Percentiles rank a stretch among this genome's conserved stretches.
Evolutionary conservation across 1,284 basidiomycete species (phyloP).

Genomic region (Ustilago cynodontis): DNA sequence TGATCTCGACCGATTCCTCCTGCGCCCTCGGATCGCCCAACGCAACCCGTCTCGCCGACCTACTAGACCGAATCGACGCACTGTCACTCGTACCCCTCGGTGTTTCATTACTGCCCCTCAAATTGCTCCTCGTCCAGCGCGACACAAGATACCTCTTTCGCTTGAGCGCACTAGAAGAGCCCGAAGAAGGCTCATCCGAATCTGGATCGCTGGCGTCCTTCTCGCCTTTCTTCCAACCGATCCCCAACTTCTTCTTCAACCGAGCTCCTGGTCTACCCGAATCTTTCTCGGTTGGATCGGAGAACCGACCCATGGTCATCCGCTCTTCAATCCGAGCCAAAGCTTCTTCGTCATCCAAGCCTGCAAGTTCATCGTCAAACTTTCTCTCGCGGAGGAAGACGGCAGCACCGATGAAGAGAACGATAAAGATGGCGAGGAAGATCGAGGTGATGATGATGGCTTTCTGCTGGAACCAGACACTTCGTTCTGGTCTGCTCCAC

Average conservation of each 20-base stretch:
- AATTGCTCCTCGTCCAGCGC: slow-evolving; percentile 38
- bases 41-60: slow-evolving; percentile 1
- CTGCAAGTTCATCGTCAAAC: slow-evolving; percentile 49
- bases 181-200: slow-evolving; percentile 41
- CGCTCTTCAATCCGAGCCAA: slow-evolving; percentile 46
- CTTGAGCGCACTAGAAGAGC: slow-evolving; percentile 43
- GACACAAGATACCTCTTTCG: slow-evolving; percentile 40
- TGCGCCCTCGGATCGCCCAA: slow-evolving; percentile 24
- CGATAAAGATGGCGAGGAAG: slow-evolving; percentile 69
- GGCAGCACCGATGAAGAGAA: slow-evolving; percentile 66
- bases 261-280: slow-evolving; percentile 3
- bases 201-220: slow-evolving; percentile 26
- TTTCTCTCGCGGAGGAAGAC: slow-evolving; percentile 67
- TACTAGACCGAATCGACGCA: slow-evolving; percentile 22
- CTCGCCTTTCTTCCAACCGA: slow-evolving; percentile 29
- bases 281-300: slow-evolving; percentile 29
- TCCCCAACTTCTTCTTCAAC: slow-evolving; percentile 27
- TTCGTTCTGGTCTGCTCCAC: slow-evolving; percentile 54
- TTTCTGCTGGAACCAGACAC: slow-evolving; percentile 64
- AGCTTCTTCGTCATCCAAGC: slow-evolving; percentile 55
- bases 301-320: slow-evolving; percentile 39
- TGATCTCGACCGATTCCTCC: slow-evolving; percentile 37
- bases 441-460: slow-evolving; percentile 67
- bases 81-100: slow-evolving; percentile 29
- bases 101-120: slow-evolving; percentile 36